Base-by-base conservation (phyloP, 176 grass and related monocot species). In the Phragmites australis region DNA sequence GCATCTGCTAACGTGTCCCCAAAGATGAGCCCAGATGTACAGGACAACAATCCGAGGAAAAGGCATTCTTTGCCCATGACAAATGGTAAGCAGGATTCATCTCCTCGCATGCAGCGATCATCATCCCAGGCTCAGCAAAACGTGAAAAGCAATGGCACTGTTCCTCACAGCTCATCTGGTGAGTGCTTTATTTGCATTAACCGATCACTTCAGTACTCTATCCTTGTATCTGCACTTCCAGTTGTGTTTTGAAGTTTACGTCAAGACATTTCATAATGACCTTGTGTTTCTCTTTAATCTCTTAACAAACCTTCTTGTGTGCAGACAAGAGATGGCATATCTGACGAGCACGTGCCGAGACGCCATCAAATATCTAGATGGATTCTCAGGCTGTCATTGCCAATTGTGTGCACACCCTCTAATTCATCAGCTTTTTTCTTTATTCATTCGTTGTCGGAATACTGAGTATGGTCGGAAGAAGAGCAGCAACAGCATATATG, bases 281-380 rank as follows among this genome's bases (percentile, higher is more conserved):
- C 21, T 26, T 47, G 18, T 34, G 55, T 10, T n/a, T 19, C 37
- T 50, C 34, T 54, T 25, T 11, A 43, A 25, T 68, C 11, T 19
- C 60, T 54, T 58, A 64, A 22, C 3, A 3, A 3, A 51, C 17
- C 3, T 75, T 86, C 3, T 53, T 30, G 7, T 50, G 9, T 82
- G 74, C 89, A 97, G 94, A 97, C 75, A 94, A 78, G 81, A 92
- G 85, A 77, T 97, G 94, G 94, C 83, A 94, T 70, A 92, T 92
- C 77, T 97, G 85, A 97, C 72, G 55, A 13, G 63, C 54, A 22
- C 25, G 41, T 37, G 19, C 17, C 41, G 34, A 40, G 76, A 41
- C 47, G 72, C 57, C 77, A 77, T 77, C 78, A 65, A 58, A 73
- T 88, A 73, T 73, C 58, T 79, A 81, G 77, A 77, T 77, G 71